These are phyloP conservation scores for Tolypocladium cylindrosporum DNA, from an alignment of 2,329 filamentous ascomycete genomes.

Conservation along the genomic window DNA sequence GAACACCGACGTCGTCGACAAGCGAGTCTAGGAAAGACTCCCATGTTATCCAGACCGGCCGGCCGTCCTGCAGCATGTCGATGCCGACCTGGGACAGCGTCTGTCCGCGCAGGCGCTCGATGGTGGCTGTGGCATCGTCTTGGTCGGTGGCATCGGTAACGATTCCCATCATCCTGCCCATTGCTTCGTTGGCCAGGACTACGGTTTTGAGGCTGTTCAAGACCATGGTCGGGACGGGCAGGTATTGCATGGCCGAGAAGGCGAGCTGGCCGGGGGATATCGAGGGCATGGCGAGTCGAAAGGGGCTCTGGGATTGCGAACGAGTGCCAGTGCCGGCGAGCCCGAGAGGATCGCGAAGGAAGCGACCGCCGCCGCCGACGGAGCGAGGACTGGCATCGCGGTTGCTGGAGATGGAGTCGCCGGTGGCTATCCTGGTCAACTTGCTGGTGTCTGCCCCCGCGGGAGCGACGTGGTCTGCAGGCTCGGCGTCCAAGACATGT, in stretches of 20 bases:
- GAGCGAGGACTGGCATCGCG: conserved; percentile 15
- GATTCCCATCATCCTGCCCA: conserved; percentile 58
- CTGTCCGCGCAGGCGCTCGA: conserved; percentile 54
- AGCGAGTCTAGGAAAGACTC: conserved; percentile 48
- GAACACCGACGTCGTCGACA: conserved; percentile 29
- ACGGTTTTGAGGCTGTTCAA: conserved; percentile 60
- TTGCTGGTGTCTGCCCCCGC: conserved; percentile 1
- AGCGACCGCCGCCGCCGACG: conserved; percentile 17
- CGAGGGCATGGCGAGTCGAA: conserved; percentile 32
- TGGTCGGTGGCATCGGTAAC: conserved; percentile 29
- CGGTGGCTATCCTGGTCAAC: conserved; percentile 1
- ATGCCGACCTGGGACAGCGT: conserved; percentile 61
- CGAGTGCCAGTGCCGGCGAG: conserved; percentile 11
- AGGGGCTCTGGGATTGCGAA: conserved; percentile 26
- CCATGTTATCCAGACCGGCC: conserved; percentile 49
- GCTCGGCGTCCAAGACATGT: neutral
- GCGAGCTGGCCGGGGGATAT: conserved; percentile 46
- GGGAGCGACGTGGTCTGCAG: neutral
- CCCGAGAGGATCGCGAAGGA: conserved; percentile 21
- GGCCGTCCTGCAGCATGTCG: conserved; percentile 61
- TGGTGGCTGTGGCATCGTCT: conserved; percentile 32
- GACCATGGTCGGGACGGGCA: conserved; percentile 63
- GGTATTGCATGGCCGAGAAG: conserved; percentile 60
- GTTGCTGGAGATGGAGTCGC: neutral
- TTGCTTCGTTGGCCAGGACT: conserved; percentile 64